A percentile compares a stretch with the other conserved stretches of the same genome.
Evolutionary conservation across 1,284 basidiomycete genomes (phyloP).

Genomic region (Sporisorium graminicola): DNA sequence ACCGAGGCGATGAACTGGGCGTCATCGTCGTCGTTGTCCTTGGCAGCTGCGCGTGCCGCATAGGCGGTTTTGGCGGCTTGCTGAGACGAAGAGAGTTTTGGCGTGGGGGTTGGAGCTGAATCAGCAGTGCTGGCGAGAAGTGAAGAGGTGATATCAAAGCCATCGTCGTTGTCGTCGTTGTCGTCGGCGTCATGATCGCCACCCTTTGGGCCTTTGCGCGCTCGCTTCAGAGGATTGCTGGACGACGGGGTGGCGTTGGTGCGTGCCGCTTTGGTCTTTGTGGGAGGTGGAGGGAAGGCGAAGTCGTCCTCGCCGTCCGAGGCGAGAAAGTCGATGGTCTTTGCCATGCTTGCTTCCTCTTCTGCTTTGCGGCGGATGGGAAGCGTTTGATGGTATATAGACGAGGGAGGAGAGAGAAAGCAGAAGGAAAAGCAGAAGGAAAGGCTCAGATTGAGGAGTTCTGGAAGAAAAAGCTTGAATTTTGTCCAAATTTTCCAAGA

Average conservation of each 20-base stretch:
- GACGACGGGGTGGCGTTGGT: conserved; percentile 34
- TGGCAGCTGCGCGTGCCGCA: conserved; percentile 15
- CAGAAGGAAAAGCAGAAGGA: background rate
- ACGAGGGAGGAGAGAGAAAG: background rate
- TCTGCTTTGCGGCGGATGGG: background rate
- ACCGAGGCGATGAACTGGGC: conserved; percentile 65
- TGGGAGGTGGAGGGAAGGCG: conserved; percentile 8
- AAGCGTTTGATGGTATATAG: conserved; percentile 6
- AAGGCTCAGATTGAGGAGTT: too few species aligned
- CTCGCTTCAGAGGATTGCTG: conserved; percentile 22
- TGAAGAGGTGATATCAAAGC: conserved; percentile 42
- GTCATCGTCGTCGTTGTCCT: conserved; percentile 60
- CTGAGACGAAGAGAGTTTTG: conserved; percentile 15
- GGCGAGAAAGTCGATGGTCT: conserved; percentile 62
- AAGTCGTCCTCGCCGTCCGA: conserved; percentile 53
- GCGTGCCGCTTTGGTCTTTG: conserved; percentile 17
- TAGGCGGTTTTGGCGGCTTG: conserved; percentile 13
- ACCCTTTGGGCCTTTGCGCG: conserved; percentile 5
- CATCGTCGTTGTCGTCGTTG: conserved; percentile 31
- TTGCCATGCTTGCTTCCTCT: conserved; percentile 35
- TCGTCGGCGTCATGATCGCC: conserved; percentile 19
- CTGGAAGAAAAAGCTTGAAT: conserved; percentile 3
- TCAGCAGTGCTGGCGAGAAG: conserved; percentile 25
- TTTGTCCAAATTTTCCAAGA: conserved; percentile 13
- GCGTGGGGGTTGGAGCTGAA: conserved; percentile 9